Conservation (phyloP, 768 basidiomycete species). For the Mycena haematopus region DNA sequence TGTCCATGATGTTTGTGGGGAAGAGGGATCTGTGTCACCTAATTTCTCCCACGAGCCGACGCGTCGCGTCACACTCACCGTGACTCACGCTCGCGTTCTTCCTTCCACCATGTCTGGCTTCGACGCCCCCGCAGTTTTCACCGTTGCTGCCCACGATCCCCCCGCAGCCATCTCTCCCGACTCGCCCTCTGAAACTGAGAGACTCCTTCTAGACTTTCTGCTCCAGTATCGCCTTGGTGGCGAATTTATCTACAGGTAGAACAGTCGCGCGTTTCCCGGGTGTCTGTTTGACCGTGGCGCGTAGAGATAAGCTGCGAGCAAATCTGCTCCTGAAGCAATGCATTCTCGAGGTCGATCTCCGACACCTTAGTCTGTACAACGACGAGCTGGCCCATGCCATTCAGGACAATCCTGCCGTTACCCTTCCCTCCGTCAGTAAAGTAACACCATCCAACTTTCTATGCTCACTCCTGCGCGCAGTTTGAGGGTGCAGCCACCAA, state of each 20-base stretch:
- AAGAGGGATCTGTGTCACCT: not conserved
- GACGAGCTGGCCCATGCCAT: constrained; percentile 93
- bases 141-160: constrained; percentile 77
- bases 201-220: constrained; percentile 83
- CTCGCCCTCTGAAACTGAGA: constrained; percentile 81
- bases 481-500: constrained; percentile 92
- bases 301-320: constrained; percentile 84
- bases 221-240: constrained; percentile 87
- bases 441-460: not conserved
- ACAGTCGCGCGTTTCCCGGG: not conserved
- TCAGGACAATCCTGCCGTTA: constrained; percentile 88
- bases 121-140: constrained; percentile 81
- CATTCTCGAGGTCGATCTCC: constrained; percentile 85
- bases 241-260: constrained; percentile 89
- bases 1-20: constrained; percentile 65
- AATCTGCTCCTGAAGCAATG: constrained; percentile 90
- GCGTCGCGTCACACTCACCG: not conserved
- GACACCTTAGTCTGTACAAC: constrained; percentile 82
- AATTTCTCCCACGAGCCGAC: not conserved
- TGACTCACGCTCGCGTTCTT: constrained; percentile 4
- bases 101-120: constrained; percentile 78
- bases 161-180: constrained; percentile 65
- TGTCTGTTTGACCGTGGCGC: constrained; percentile 13
- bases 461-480: constrained; percentile 45
- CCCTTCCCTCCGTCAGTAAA: constrained; percentile 78